Evolutionary conservation across 768 basidiomycete species (phyloP), one percentile per base, ranked within the genome.

Genomic region (Rhodotorula toruloides): DNA sequence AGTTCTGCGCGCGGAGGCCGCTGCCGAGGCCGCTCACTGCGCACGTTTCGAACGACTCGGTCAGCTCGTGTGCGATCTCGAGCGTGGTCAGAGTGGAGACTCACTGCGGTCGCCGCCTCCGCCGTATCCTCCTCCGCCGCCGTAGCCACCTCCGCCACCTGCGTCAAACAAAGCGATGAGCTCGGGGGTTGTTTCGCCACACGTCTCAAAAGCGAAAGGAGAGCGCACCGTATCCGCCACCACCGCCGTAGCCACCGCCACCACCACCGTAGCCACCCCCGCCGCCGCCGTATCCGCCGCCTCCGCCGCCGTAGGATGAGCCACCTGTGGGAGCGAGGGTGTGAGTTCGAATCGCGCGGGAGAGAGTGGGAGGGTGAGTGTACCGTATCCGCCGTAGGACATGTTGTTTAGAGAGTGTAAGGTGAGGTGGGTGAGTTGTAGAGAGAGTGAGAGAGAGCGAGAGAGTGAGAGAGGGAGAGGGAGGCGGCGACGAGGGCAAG

Each of bases 1-100:
- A 99, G 79, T 98, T 90, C 61, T 96, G 86, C 57, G 62, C 44
- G 47, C 52, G 61, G 49, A 66, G 65, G 10, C 55, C 48, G 16
- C 44, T 53, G 3, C 73, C 71, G 50, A 62, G 59, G 59, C 44
- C 54, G 63, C 57, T 53, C 57, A 71, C 70, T 61, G 64, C 58
- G 6, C 37, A 36, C 40, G 13, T 40, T 17, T 17, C 31, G 32
- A 9, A 31, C 25, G n/a, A 12, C n/a, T 19, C 29, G 10, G 43
- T 46, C 54, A 63, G 52, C 40, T 2, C 29, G 32, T 7, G 25
- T 43, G 40, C 21, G n/a, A n/a, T n/a, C n/a, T n/a, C n/a, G 36
- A 9, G 13, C 2, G 29, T 22, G 25, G 22, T 19, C 16, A 3
- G 10, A 16, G 37, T 34, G 39, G 37, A 49, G 54, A 71, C 69